These are phyloP conservation scores for Hibiscus trionum DNA, from an alignment of 345 rosid species.

Conservation along the genomic window DNA sequence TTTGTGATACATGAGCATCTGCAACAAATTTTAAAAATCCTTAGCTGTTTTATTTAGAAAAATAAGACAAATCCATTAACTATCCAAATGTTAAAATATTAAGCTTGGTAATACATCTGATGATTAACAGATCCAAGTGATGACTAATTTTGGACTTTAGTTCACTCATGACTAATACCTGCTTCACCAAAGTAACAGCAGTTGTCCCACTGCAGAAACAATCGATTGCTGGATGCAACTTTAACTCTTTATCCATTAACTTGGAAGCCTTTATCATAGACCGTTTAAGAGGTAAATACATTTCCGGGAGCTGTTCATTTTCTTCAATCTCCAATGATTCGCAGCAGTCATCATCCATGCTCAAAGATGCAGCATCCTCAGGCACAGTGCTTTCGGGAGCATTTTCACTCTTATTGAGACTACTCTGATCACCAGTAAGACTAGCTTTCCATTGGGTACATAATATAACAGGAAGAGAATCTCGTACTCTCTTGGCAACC, in stretches of 20 bases:
- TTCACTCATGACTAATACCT: slow-evolving; percentile 35
- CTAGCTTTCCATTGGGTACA: slow-evolving; percentile 49
- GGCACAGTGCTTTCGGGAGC: slow-evolving; percentile 25
- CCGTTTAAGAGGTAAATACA: slow-evolving; percentile 51
- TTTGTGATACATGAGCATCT: background rate
- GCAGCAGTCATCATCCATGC: slow-evolving; percentile 61
- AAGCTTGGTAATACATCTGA: background rate
- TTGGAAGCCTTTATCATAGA: slow-evolving; percentile 69
- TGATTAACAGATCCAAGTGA: slow-evolving; percentile 2
- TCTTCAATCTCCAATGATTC: slow-evolving; percentile 44
- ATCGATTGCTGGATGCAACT: slow-evolving; percentile 78
- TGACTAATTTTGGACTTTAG: background rate
- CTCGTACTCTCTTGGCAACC: slow-evolving; percentile 88
- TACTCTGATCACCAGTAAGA: slow-evolving; percentile 24
- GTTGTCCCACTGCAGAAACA: slow-evolving; percentile 98
- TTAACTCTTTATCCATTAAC: slow-evolving; percentile 76
- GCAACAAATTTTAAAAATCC: background rate
- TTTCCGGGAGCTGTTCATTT: slow-evolving; percentile 49
- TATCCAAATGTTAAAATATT: background rate
- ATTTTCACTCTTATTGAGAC: slow-evolving; percentile 18
- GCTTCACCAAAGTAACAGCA: slow-evolving; percentile 80
- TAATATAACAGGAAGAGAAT: slow-evolving; percentile 63
- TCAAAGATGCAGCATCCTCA: slow-evolving; percentile 37
- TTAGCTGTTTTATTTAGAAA: background rate
- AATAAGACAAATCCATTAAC: background rate